Evolutionary conservation across 306 rosid species (phyloP), one percentile per base, ranked within the genome.

Genomic region (Dryas alaskensis): DNA sequence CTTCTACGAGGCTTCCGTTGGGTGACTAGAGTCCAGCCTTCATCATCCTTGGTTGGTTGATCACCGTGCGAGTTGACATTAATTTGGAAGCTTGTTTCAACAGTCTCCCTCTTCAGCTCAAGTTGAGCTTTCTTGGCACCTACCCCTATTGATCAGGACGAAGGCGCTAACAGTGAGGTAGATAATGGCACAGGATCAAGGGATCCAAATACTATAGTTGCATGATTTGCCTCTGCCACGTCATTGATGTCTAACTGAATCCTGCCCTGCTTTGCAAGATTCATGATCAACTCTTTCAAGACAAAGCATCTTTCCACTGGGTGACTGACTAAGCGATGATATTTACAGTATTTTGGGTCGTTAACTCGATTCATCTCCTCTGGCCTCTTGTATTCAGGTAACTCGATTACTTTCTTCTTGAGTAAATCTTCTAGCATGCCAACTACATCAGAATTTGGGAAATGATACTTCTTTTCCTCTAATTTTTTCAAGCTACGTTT

Each of bases 1-100:
- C 0, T 0, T 19, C 8, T 17, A 3, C 37, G 2, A 4, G 0
- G 0, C 0, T 19, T 55, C 2, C 2, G n/a, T n/a, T 5, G 31
- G 1, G 31, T 6, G 7, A 54, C 11, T 0, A 54, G 19, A 1
- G 4, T 54, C 5, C 37, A 8, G 4, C 13, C 6, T 17, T 55
- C 13, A 8, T 55, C 3, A 3, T 19, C 6, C 0, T 55, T 1
- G 2, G 5, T 0, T 1, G 0, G 3, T 2, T 31, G 3, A 1
- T 31, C 37, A 31, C 3, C 3, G 37, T 31, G 2, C 2, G 37
- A 2, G 37, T 31, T 31, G 37, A 31, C 2, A 2, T 31, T 31
- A 31, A 1, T 1, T 2, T 31, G 37, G 37, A 31, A 2, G 37
- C 37, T 31, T 0, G 37, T 2, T 31, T 31, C 37, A 31, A 31